Percentiles rank a stretch among this genome's conserved stretches.
These are phyloP conservation scores for Capronia epimyces DNA, from an alignment of 2,329 filamentous ascomycete species.

Conservation along the genomic window DNA sequence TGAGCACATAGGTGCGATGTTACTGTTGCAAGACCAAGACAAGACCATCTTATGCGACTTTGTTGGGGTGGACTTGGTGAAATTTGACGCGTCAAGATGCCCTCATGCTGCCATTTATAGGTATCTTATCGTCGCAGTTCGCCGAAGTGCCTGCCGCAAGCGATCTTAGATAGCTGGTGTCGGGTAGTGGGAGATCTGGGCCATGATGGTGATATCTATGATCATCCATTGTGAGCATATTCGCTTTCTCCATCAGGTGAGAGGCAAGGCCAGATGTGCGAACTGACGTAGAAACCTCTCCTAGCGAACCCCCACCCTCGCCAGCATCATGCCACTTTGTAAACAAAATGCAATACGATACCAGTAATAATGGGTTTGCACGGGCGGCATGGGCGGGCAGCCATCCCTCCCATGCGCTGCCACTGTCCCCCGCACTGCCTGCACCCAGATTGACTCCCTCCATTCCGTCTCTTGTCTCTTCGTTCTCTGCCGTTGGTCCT, in stretches of 20 bases:
- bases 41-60: too few species aligned
- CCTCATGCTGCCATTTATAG: background rate
- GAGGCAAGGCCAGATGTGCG: background rate
- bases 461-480: background rate
- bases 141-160: constrained; percentile 1
- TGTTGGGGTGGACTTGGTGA: background rate
- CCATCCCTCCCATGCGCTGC: background rate
- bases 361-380: background rate
- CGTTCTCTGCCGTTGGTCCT: constrained; percentile 11
- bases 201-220: constrained; percentile 1
- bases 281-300: background rate
- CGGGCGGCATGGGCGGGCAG: background rate
- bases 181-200: background rate
- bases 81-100: background rate
- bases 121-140: constrained; percentile 6
- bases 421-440: background rate
- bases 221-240: background rate
- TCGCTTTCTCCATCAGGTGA: constrained; percentile 7
- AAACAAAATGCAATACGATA: constrained; percentile 17
- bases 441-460: too few species aligned
- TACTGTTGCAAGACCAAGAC: too few species aligned
- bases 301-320: background rate
- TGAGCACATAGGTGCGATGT: too few species aligned
- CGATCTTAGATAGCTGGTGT: background rate
- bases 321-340: constrained; percentile 17